A percentile compares a stretch with the other conserved stretches of the same genome.
Conservation (phyloP, 2,329 filamentous ascomycete genomes). For the Beauveria scarabaeidicola region DNA sequence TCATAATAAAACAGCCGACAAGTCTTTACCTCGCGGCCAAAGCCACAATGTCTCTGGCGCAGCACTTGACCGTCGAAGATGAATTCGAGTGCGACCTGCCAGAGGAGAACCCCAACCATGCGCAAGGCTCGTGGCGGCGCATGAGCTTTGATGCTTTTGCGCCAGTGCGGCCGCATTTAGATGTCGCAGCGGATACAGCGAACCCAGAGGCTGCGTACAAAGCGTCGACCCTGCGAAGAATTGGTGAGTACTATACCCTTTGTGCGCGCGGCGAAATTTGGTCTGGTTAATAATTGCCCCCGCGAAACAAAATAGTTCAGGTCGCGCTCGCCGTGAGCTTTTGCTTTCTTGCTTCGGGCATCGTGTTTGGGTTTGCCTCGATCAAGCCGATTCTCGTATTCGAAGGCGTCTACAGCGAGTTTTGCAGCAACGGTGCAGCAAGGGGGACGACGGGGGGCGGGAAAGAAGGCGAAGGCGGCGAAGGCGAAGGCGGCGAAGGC, state of each 20-base stretch:
- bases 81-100: constrained; percentile 1
- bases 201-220: constrained; percentile 3
- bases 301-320: constrained; percentile 44
- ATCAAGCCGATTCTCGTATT: constrained; percentile 71
- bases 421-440: constrained; percentile 36
- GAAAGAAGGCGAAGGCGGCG: constrained; percentile 18
- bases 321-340: constrained; percentile 60
- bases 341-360: constrained; percentile 68
- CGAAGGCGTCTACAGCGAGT: constrained; percentile 61
- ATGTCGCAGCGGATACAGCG: not conserved
- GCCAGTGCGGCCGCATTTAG: not conserved
- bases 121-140: constrained; percentile 1
- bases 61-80: constrained; percentile 2
- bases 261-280: too few relatives aligned
- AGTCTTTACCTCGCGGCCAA: too few relatives aligned
- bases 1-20: not conserved
- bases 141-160: constrained; percentile 7
- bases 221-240: constrained; percentile 1
- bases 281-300: not conserved
- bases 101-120: not conserved
- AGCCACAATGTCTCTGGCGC: not conserved
- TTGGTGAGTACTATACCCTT: not conserved
- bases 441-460: constrained; percentile 12
- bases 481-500: constrained; percentile 19
- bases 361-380: constrained; percentile 79